Evolutionary conservation across 371 early-diverging fungal genomes (phyloP), one percentile per base, ranked within the genome.

Genomic region (Chytridium lagenaria): DNA sequence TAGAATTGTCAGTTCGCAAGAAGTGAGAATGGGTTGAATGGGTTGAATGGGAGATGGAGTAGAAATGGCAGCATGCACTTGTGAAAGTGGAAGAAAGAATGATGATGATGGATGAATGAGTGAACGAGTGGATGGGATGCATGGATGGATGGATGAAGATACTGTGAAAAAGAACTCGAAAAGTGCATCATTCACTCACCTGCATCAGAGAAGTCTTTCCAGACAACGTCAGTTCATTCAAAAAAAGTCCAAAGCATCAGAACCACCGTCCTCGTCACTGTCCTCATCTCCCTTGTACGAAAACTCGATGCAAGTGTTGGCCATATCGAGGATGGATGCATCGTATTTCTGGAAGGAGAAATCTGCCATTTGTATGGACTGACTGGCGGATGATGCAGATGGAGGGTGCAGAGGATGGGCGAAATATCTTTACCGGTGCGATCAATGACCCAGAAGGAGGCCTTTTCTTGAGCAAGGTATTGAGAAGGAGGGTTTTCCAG

Each of bases 231-330:
- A n/a, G n/a, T n/a, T n/a, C n/a, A n/a, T n/a, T n/a, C n/a, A n/a
- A n/a, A n/a, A n/a, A n/a, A n/a, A n/a, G n/a, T n/a, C n/a, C n/a
- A n/a, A n/a, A n/a, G n/a, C n/a, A n/a, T n/a, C n/a, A n/a, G n/a
- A n/a, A n/a, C n/a, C n/a, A n/a, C n/a, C n/a, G n/a, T n/a, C n/a
- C n/a, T n/a, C 15, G 49, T 15, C 49, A 49, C 49, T 22, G 49
- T 49, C 22, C 10, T 22, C 49, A 22, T 22, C 22, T 49, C 49
- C 49, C 22, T 49, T 49, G 49, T 49, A 15, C 15, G 49, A 15
- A 22, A 55, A 55, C 57, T 55, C 26, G 57, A 55, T 26, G 30
- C 15, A 7, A 7, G 57, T 55, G 57, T 55, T 55, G 7, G 57
- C 57, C 5, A 55, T 26, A 5, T 55, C 57, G 15, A 55, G 57